These are phyloP conservation scores for Pholiota molesta DNA, from an alignment of 768 basidiomycete genomes.

Conservation along the genomic window DNA sequence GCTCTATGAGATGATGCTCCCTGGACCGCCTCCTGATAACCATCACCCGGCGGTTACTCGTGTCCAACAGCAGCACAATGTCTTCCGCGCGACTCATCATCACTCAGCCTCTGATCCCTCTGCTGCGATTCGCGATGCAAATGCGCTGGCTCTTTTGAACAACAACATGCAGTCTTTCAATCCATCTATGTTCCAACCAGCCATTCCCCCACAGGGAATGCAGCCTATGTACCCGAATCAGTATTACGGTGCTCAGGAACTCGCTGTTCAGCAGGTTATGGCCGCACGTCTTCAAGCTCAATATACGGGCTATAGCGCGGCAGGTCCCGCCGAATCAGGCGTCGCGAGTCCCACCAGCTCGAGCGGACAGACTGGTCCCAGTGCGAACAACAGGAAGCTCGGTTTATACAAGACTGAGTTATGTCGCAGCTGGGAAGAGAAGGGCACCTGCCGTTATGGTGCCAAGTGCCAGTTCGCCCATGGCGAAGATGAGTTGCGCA, in stretches of 20 bases:
- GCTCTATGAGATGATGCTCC: conserved; percentile 80
- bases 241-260: conserved; percentile 65
- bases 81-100: conserved; percentile 75
- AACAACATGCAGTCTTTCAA: conserved; percentile 56
- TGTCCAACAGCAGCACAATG: conserved; percentile 78
- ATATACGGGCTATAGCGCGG: conserved; percentile 53
- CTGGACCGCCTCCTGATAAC: conserved; percentile 51
- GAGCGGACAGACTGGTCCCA: conserved; percentile 65
- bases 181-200: conserved; percentile 59
- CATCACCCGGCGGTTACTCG: conserved; percentile 71
- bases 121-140: conserved; percentile 64
- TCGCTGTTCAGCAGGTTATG: conserved; percentile 54
- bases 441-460: conserved; percentile 84
- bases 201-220: conserved; percentile 37
- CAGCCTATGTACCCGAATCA: conserved; percentile 67
- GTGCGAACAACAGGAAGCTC: conserved; percentile 89
- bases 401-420: conserved; percentile 91
- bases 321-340: conserved; percentile 33
- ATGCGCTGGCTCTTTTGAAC: conserved; percentile 64
- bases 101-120: conserved; percentile 86
- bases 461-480: conserved; percentile 93
- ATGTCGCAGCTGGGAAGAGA: conserved; percentile 93
- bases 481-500: conserved; percentile 85
- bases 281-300: conserved; percentile 67
- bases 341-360: conserved; percentile 47